Evolutionary conservation across 345 rosid species (phyloP).

Genomic region (Murraya koenigii): DNA sequence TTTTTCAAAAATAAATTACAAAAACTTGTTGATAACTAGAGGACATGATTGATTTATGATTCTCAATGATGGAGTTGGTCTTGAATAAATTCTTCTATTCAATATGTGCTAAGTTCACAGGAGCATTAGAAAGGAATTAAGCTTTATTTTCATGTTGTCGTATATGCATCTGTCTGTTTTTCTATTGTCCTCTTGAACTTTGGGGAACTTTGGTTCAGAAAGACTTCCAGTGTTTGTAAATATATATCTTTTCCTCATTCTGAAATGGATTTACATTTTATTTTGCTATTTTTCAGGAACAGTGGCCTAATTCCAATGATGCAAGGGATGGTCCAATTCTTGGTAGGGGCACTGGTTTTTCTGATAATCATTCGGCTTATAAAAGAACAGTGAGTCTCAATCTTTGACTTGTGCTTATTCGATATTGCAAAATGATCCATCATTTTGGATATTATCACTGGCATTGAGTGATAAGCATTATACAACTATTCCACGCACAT

Average conservation of each 20-base stretch:
- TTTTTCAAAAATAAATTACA: not conserved
- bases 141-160: not conserved
- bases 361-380: conserved; percentile 37
- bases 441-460: not conserved
- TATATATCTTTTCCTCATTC: not conserved
- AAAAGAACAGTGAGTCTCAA: conserved; percentile 54
- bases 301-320: conserved; percentile 48
- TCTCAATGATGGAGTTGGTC: not conserved
- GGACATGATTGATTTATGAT: not conserved
- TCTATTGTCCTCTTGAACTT: not conserved
- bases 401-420: not conserved
- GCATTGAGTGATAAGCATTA: not conserved
- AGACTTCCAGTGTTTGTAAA: not conserved
- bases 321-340: conserved; percentile 44
- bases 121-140: not conserved
- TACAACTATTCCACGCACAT: not conserved
- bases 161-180: too few species aligned
- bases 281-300: conserved; percentile 52
- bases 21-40: not conserved
- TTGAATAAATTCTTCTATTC: not conserved
- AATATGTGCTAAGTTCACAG: not conserved
- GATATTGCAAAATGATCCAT: not conserved
- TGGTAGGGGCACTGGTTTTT: conserved; percentile 36
- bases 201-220: not conserved
- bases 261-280: not conserved